Evolutionary conservation across 2,329 filamentous ascomycete species (phyloP).

Genomic region (Helicocarpus griseus): DNA sequence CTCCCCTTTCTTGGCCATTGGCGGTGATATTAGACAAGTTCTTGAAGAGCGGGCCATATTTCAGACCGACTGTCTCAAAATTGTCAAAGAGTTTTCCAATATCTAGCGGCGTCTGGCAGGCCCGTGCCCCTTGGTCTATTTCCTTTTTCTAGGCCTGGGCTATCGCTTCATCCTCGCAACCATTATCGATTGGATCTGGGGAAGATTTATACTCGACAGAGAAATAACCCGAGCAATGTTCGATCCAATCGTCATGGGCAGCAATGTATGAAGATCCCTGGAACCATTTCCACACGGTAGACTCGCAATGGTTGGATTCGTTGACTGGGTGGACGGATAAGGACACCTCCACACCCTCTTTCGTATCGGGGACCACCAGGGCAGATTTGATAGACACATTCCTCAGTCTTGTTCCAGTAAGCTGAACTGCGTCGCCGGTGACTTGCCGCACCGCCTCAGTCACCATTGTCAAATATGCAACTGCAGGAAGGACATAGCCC

Average conservation of each 20-base stretch:
- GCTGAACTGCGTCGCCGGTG: neutral
- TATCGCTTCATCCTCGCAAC: slow-evolving; percentile 16
- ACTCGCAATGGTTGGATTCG: slow-evolving; percentile 12
- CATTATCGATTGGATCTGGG: slow-evolving; percentile 13
- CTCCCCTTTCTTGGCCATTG: slow-evolving; percentile 13
- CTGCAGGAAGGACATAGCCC: slow-evolving; percentile 19
- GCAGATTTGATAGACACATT: slow-evolving; percentile 21
- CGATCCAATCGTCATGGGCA: slow-evolving; percentile 22
- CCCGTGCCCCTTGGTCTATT: slow-evolving; percentile 9
- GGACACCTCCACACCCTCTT: slow-evolving; percentile 22
- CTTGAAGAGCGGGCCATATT: slow-evolving; percentile 23
- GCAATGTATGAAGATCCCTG: slow-evolving; percentile 22
- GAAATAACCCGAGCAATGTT: slow-evolving; percentile 27
- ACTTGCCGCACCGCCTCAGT: slow-evolving; percentile 22
- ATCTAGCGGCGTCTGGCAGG: slow-evolving; percentile 17
- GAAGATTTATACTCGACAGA: slow-evolving; percentile 15
- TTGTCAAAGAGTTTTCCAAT: slow-evolving; percentile 18
- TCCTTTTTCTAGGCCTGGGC: slow-evolving; percentile 8
- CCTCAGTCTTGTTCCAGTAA: slow-evolving; percentile 4
- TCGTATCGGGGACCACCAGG: slow-evolving; percentile 21
- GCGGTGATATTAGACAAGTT: slow-evolving; percentile 18
- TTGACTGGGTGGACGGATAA: slow-evolving; percentile 19
- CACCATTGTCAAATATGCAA: slow-evolving; percentile 22
- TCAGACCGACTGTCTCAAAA: slow-evolving; percentile 19
- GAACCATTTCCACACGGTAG: slow-evolving; percentile 21